Evolutionary conservation across 164 flowering plant genomes (phyloP), one percentile per base, ranked within the genome.

Genomic region (Santalum album): DNA sequence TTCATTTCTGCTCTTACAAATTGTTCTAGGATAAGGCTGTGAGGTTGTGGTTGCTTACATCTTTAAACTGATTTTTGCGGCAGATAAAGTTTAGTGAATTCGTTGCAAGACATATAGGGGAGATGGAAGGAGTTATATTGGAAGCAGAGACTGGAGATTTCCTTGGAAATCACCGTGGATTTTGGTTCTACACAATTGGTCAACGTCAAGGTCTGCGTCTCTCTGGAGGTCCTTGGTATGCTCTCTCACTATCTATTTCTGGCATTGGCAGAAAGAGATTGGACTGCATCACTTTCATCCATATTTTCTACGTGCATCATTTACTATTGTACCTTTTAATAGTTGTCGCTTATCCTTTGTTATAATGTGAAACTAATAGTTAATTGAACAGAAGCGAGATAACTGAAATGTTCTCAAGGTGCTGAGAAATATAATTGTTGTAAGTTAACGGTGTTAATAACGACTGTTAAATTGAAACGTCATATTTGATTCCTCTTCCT

Each of bases 161-260:
- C 53, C 85, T 92, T 26, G 98, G 98, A 16, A 83, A 73, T 18
- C 98, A 92, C 67, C 65, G 87, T 5, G 98, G 98, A 2, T 88
- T 86, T 64, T 88, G 98, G 96, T 92, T 86, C 71, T 83, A 92
- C 56, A 92, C 98, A 20, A 80, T 86, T 60, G 96, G 98, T 60
- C 96, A 88, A 60, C 94, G 98, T 18, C 98, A 92, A 73, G 98
- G 98, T 44, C 74, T 92, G 56, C 82, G 92, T 16, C 90, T 92
- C 36, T 84, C 98, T 64, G 98, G 98, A 56, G 98, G 98, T 46
- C 98, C 98, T n/a, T 92, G 98, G 96, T 92, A 84, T 43, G 68
- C 48, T 47, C 29, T 32, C 29, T n/a, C n/a, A n/a, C 51, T 12
- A 23, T 25, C 44, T 36, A 36, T 9, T 2, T 25, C 20, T 60